Conservation (phyloP, 1,139 yeast species). For the Lodderomyces jiufengensis region DNA sequence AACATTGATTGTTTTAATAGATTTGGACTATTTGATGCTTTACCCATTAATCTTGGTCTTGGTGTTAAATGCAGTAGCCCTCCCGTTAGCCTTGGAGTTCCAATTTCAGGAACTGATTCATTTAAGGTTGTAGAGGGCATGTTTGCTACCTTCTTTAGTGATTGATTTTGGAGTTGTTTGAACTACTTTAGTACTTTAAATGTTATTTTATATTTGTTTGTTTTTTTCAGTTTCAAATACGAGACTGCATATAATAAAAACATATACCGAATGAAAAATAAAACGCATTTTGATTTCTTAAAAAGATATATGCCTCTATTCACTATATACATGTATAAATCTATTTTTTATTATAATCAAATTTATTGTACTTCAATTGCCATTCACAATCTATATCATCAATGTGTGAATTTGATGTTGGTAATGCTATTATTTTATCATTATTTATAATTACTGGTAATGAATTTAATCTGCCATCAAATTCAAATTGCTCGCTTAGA, state of each 20-base stretch:
- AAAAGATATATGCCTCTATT: not conserved
- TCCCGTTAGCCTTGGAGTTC: not conserved
- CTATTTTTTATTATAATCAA: conserved; percentile 6
- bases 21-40: conserved; percentile 6
- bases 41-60: conserved; percentile 2
- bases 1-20: conserved; percentile 28
- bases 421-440: conserved; percentile 18
- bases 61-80: conserved; percentile 2
- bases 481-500: not conserved
- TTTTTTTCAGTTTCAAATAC: too few species aligned
- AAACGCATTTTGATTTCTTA: not conserved
- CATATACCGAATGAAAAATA: not conserved
- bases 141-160: too few species aligned
- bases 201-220: too few species aligned
- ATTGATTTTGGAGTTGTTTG: too few species aligned
- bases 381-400: conserved; percentile 17
- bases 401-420: conserved; percentile 16
- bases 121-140: conserved; percentile 1
- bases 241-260: too few species aligned
- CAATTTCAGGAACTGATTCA: not conserved
- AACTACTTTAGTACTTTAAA: too few species aligned
- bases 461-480: conserved; percentile 5
- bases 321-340: not conserved
- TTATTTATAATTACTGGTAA: conserved; percentile 15
- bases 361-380: conserved; percentile 18